Evolutionary conservation across 495 filamentous ascomycete species (phyloP), one percentile per base, ranked within the genome.

Genomic region (Aspergillus egyptiacus): DNA sequence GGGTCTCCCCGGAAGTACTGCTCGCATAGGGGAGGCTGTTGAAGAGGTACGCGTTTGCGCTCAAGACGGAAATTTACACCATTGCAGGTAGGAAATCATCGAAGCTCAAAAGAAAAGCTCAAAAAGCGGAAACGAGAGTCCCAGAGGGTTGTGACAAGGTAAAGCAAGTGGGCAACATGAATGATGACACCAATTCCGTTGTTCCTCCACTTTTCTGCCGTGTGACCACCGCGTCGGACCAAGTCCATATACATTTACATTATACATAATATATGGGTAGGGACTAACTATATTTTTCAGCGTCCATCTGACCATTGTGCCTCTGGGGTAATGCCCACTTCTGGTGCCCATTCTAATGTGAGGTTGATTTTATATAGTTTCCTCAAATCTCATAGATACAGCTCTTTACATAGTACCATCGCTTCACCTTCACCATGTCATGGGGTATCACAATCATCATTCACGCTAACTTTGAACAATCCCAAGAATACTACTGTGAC

Each of bases 1-100:
- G 65, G 91, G 91, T 78, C 83, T 83, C 66, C 91, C 91, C 59
- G 91, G 91, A 65, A 95, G 82, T 73, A 95, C 79, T 62, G 82
- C 81, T 79, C 83, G 79, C 81, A 84, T 84, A 61, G 63, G 71
- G 69, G 60, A 57, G 63, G 55, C 58, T 15, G 42, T 61, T 57
- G 50, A 41, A 15, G 46, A 50, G 37, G 45, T 47, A 53, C 51
- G 55, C 57, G 57, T 62, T 60, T 65, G 61, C 58, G 62, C 58
- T 60, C 30, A 33, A 42, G 44, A 50, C 32, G 37, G 48, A 48
- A 13, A 48, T 62, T n/a, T 65, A 71, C 59, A 72, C 62, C 71
- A 74, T 74, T 64, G 64, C 64, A 62, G 52, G 56, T n/a, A n/a
- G n/a, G n/a, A n/a, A n/a, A n/a, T n/a, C n/a, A n/a, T n/a, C n/a